These are phyloP conservation scores for Solanum peruvianum DNA, from an alignment of 257 asterid species.

Conservation along the genomic window DNA sequence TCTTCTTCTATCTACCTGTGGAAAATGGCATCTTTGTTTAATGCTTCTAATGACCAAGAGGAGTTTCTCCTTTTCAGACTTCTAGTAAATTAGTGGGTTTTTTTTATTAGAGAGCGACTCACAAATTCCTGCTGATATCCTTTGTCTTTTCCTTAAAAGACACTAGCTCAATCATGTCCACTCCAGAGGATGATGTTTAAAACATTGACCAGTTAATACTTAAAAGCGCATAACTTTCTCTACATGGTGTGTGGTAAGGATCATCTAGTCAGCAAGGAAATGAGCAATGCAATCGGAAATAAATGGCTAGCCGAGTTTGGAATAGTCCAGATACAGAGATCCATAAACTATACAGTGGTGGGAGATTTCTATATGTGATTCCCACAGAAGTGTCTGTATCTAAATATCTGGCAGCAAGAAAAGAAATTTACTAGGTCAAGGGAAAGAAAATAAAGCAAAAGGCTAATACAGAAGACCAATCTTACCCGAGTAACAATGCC, in stretches of 20 bases:
- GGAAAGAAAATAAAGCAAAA: background rate
- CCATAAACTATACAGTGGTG: background rate
- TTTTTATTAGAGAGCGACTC: background rate
- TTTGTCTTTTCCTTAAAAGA: background rate
- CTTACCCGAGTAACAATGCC: conserved; percentile 89
- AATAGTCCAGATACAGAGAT: background rate
- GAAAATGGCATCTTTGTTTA: background rate
- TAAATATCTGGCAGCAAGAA: background rate
- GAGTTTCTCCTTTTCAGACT: background rate
- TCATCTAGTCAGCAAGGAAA: background rate
- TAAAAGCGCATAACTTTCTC: background rate
- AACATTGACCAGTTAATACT: background rate
- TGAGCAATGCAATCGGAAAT: background rate
- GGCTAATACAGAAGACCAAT: background rate
- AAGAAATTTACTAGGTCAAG: background rate
- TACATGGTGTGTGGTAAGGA: background rate
- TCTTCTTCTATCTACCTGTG: background rate
- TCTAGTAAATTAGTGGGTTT: background rate
- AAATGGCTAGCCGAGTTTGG: background rate
- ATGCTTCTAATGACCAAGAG: background rate
- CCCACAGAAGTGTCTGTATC: background rate
- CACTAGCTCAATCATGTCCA: background rate
- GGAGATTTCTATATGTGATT: background rate
- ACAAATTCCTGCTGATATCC: background rate
- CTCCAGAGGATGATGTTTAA: background rate